Base-by-base conservation (phyloP, 257 asterid genomes). In the Solanum clarkiae region DNA sequence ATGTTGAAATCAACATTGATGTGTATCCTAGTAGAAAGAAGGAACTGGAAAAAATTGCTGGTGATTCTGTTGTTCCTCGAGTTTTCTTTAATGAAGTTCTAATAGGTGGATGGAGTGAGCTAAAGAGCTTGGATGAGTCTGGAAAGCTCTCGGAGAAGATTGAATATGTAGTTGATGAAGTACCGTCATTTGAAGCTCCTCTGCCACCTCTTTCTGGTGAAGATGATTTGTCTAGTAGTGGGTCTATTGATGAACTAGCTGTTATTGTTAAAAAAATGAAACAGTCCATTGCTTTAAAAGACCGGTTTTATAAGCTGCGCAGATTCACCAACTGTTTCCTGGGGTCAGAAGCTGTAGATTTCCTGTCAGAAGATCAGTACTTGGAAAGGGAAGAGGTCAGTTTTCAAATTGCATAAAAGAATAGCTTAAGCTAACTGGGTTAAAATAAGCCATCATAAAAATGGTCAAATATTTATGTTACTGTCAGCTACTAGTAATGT, bases 171-270 rank as follows among this genome's bases (percentile, higher is more conserved):
- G 83, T 93, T 56, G 85, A 84, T 85, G 99, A 95, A 91, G 83
- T 88, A 57, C 97, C 99, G 18, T 87, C 99, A 11, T 90, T 86
- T 88, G 95, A 94, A 90, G 97, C 97, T 84, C 98, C 98, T 80
- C 82, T 92, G 80, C 97, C 99, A n/a, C 99, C 99, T 57, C 92
- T 95, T 79, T 94, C 99, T 29, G 99, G 98, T 88, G 99, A 95
- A 90, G 99, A 95, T 92, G 99, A 94, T 86, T 59, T 90, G 82
- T 92, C 95, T 53, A 92, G 92, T 81, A 91, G 92, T 80, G 99
- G 97, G 87, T 87, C 93, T 87, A 84, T 93, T 11, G 99, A 95
- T 86, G 99, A 95, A 87, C 92, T 95, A 55, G 98, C 99, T 65
- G 92, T 94, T 88, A 89, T 95, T 20, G 97, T 89, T 91, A 89